phyloP scores from a whole-genome alignment of 176 grass and related monocot genomes.

The Avena insularis region DNA sequence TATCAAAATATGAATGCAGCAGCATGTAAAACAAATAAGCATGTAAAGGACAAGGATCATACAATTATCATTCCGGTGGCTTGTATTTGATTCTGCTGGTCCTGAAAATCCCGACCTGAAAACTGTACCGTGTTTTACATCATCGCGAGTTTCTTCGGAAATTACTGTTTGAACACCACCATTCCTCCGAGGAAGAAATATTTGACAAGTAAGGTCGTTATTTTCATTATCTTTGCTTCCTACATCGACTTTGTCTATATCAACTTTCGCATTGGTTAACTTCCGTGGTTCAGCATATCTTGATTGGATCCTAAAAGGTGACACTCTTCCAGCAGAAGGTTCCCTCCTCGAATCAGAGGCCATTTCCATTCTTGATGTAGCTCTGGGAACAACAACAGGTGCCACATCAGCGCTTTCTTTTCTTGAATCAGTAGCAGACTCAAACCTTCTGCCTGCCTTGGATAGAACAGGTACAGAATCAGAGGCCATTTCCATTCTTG shows the following conservation, averaged over 20 bases:
- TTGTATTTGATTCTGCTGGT: conserved; percentile 60
- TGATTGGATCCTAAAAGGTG: conserved; percentile 59
- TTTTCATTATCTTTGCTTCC: conserved; percentile 60
- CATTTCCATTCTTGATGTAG: conserved; percentile 66
- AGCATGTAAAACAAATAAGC: conserved; percentile 25
- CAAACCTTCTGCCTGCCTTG: conserved; percentile 56
- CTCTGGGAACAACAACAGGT: conserved; percentile 60
- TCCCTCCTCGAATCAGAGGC: conserved; percentile 78
- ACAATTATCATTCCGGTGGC: conserved; percentile 73
- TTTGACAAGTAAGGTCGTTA: conserved; percentile 58
- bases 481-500: conserved; percentile 64
- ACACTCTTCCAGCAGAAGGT: conserved; percentile 60
- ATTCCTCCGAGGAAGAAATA: conserved; percentile 65
- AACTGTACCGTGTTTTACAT: conserved; percentile 42
- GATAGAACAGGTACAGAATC: conserved; percentile 57
- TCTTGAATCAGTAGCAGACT: conserved; percentile 55
- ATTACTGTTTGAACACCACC: conserved; percentile 53
- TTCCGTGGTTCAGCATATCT: conserved; percentile 65
- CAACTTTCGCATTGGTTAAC: conserved; percentile 47
- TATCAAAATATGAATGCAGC: conserved; percentile 11
- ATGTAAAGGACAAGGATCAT: conserved; percentile 48
- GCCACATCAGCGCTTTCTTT: conserved; percentile 66
- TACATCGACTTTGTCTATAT: conserved; percentile 56
- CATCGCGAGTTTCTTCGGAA: conserved; percentile 64
- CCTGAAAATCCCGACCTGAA: conserved; percentile 45